Base-by-base conservation (phyloP, 805 yeast genomes). In the Metschnikowia lochheadii region DNA sequence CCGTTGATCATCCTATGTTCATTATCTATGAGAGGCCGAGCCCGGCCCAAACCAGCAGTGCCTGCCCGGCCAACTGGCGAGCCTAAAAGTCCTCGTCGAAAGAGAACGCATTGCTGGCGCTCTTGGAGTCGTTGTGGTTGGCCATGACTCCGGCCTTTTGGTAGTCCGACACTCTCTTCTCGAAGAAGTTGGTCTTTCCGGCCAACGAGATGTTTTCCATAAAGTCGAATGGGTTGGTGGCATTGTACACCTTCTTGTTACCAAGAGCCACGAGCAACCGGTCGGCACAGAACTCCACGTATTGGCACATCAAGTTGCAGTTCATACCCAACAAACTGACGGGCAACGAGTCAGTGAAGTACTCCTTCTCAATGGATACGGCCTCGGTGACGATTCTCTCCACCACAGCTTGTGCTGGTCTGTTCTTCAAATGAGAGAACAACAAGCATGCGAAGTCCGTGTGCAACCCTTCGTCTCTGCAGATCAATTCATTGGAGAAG, bases 81-180 rank as follows among this genome's bases (percentile, higher is more conserved):
- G 34, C 46, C 34, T 46, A 92, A 73, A 92, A 92, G 65, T 94
- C 98, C 73, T 92, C 99, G 71, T 91, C 96, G 63, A 94, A 85
- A 44, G 86, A 75, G 75, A 92, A 91, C 42, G 82, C 80, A 67
- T 76, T 76, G 50, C 77, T 78, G 43, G 70, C 57, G 54, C 72
- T 74, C 54, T 69, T 66, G 54, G 76, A 67, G 61, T 82, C 80
- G 59, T 73, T 71, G 49, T 82, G 70, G 59, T 79, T 78, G 59
- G 96, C 92, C 94, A 92, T 92, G 65, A 92, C 99, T 78, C 99
- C 98, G 52, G 99, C 98, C 78, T 92, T 94, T 77, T 92, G 99
- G 77, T 92, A 92, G 75, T 92, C 99, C 52, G 96, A 87, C 51
- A 92, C 99, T 77, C 99, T 87, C 83, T 92, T 92, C 80, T 92